phyloP scores from a whole-genome alignment of 495 filamentous ascomycete genomes.

The Letharia lupina region DNA sequence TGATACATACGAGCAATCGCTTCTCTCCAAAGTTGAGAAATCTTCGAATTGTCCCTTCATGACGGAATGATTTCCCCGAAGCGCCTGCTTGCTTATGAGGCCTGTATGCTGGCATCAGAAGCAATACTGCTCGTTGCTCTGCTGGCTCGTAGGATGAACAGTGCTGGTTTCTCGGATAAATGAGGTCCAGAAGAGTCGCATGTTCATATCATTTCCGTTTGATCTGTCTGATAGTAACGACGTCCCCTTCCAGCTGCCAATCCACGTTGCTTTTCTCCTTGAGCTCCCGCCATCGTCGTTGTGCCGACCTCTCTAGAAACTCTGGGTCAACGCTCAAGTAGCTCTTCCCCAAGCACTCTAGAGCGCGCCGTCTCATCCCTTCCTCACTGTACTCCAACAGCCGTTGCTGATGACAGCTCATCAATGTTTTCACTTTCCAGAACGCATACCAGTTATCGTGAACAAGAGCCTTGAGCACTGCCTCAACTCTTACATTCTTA shows the following conservation, averaged over 20 bases:
- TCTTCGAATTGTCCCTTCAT: no score
- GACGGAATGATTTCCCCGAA: no score
- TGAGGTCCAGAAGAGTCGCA: neutral
- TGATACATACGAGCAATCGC: no score
- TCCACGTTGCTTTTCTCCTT: constrained; percentile 57
- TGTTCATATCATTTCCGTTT: constrained; percentile 29
- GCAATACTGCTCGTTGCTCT: neutral
- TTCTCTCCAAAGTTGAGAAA: no score
- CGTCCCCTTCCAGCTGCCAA: constrained; percentile 66
- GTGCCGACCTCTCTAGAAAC: constrained; percentile 51
- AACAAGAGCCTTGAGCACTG: constrained; percentile 59
- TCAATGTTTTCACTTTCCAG: constrained; percentile 57
- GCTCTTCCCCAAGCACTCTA: constrained; percentile 74
- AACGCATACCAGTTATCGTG: constrained; percentile 78
- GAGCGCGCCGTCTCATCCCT: constrained; percentile 56
- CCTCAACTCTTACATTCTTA: constrained; percentile 53
- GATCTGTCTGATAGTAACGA: constrained; percentile 59
- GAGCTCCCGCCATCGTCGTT: constrained; percentile 59
- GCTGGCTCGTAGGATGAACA: neutral
- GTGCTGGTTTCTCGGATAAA: neutral
- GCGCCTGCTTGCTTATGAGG: neutral
- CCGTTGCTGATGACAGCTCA: constrained; percentile 66
- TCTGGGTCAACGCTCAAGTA: constrained; percentile 63
- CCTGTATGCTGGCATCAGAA: neutral
- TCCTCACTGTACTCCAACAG: constrained; percentile 75